A percentile compares a stretch with the other conserved stretches of the same genome.
phyloP scores from a whole-genome alignment of 2,329 filamentous ascomycete genomes.

The Clarireedia monteithiana region DNA sequence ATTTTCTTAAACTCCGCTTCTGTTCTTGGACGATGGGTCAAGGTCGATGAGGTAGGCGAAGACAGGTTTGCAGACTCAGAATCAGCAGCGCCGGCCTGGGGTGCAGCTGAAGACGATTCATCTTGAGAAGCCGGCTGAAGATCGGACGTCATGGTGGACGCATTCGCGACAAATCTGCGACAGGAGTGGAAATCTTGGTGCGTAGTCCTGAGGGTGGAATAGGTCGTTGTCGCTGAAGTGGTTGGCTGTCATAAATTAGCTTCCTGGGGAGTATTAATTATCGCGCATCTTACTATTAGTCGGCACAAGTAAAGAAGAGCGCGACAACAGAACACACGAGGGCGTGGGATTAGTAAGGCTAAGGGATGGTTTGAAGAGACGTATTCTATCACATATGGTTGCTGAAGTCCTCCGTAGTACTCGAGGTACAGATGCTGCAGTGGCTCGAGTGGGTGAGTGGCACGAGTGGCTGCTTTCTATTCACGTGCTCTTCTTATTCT shows the following conservation, averaged over 20 bases:
- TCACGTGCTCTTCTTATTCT: no score
- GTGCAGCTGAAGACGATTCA: constrained; percentile 4
- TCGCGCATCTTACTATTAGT: background rate
- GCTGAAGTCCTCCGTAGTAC: no score
- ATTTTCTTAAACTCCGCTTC: constrained; percentile 35
- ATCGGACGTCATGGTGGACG: constrained; percentile 28
- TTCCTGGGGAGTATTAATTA: background rate
- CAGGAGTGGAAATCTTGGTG: background rate
- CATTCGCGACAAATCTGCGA: constrained; percentile 23
- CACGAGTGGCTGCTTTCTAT: no score
- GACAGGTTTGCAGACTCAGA: constrained; percentile 17
- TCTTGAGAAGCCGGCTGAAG: constrained; percentile 20
- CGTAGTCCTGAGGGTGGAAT: background rate
- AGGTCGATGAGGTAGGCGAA: constrained; percentile 14
- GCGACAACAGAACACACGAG: background rate
- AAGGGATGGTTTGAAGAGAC: background rate
- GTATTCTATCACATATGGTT: background rate
- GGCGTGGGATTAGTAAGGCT: background rate
- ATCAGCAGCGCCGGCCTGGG: background rate
- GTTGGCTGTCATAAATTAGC: background rate
- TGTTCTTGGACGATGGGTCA: constrained; percentile 25
- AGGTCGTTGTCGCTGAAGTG: background rate
- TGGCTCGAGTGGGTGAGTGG: no score
- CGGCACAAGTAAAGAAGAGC: background rate
- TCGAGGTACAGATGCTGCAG: no score